Evolutionary conservation across 2,329 filamentous ascomycete genomes (phyloP), one percentile per base, ranked within the genome.

Genomic region (Moelleriella libera): DNA sequence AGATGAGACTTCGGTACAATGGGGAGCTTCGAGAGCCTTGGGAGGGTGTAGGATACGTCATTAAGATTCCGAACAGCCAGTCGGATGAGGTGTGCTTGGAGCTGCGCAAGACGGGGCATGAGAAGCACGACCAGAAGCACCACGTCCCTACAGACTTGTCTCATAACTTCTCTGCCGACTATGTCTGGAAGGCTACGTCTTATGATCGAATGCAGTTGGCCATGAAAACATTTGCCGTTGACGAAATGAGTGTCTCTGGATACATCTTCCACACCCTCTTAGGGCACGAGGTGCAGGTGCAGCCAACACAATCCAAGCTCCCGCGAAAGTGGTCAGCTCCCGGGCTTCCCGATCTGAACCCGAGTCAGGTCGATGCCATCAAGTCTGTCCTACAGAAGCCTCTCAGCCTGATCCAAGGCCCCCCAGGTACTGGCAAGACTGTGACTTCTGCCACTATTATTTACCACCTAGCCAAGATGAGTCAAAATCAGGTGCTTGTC

Each of bases 11-110:
- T 53, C 88, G 92, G 56, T 98, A 98, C 68, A 94, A 88, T 55
- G 92, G 94, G 55, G 92, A 97, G 65, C 73, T 98, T 45, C 85
- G 89, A 41, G 78, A 85, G 11, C 80, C 87, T 50, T 98, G 92
- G 92, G 92, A 98, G 63, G 92, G 92, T 39, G 92, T 98, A 34
- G 92, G 92, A 53, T 98, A 98, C 65, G 92, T 98, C 51, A 89
- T 97, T 70, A 98, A 98, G 70, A 97, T 98, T 50, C 94, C 92
- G 28, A 97, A 98, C 74, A 97, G 97, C 66, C 88, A 95, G 69
- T 96, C 89, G 11, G 92, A 98, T 59, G 90, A 98, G 63, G 92
- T 98, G 46, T 94, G 85, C 8, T 84, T 98, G 53, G 92, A 98
- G 64, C 70, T 98, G 60, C 85, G 92, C 55, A 88, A 92, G 58